A percentile compares a stretch with the other conserved stretches of the same genome.
Conservation (phyloP, 345 rosid species). For the Syzygium aqueum region DNA sequence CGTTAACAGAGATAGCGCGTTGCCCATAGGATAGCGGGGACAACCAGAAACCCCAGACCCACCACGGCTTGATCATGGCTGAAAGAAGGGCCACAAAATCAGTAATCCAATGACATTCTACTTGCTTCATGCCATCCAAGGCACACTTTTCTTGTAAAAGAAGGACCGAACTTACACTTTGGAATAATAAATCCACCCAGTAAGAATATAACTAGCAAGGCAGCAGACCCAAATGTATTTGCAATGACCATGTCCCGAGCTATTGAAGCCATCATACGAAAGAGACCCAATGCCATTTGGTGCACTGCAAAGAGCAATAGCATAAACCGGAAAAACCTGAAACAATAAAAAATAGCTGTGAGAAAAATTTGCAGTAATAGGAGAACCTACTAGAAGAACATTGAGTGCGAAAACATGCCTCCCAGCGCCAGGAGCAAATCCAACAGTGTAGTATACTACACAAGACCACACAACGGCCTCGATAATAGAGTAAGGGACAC, state of each 20-base stretch:
- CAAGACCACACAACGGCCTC: conserved; percentile 86
- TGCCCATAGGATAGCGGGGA: conserved; percentile 82
- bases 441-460: conserved; percentile 75
- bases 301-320: conserved; percentile 62
- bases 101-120: neutral
- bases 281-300: conserved; percentile 91
- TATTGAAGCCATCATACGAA: conserved; percentile 65
- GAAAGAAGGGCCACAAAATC: conserved; percentile 10
- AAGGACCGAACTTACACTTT: conserved; percentile 35
- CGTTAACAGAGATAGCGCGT: conserved; percentile 73
- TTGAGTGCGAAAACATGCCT: conserved; percentile 30
- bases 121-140: neutral
- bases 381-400: neutral
- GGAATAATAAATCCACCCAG: conserved; percentile 91
- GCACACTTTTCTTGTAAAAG: neutral
- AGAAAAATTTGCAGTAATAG: neutral
- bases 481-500: conserved; percentile 75
- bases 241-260: conserved; percentile 89
- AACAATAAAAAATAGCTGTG: neutral
- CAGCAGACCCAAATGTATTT: conserved; percentile 75
- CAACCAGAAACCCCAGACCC: conserved; percentile 93
- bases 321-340: conserved; percentile 82
- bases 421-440: conserved; percentile 65
- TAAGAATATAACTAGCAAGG: conserved; percentile 49
- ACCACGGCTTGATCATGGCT: conserved; percentile 75